phyloP scores from a whole-genome alignment of 2,329 filamentous ascomycete genomes.

The Fusarium sp. region DNA sequence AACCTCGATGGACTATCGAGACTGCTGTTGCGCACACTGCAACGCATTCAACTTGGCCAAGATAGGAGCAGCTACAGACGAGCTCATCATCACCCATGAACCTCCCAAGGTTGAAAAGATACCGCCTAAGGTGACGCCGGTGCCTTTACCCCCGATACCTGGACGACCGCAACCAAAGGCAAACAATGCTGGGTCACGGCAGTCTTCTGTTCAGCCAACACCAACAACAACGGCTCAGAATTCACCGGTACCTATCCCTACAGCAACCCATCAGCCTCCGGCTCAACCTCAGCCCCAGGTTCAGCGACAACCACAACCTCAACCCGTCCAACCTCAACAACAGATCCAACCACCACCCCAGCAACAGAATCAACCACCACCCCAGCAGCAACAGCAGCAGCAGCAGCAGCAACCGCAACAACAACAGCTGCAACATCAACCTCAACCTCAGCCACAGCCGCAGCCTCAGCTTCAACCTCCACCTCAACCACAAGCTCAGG shows the following conservation, averaged over 20 bases:
- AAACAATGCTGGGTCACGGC: constrained; percentile 33
- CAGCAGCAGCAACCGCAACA: neutral
- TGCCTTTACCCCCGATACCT: constrained; percentile 49
- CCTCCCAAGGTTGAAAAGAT: constrained; percentile 40
- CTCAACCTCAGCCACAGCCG: constrained; percentile 17
- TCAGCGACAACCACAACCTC: constrained; percentile 12
- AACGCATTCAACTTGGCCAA: constrained; percentile 47
- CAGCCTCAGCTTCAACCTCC: constrained; percentile 21
- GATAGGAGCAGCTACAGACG: constrained; percentile 39
- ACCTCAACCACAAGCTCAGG: constrained; percentile 20
- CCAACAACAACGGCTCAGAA: constrained; percentile 32
- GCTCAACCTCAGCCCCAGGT: constrained; percentile 18
- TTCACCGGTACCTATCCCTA: constrained; percentile 24
- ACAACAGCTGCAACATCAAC: constrained; percentile 18
- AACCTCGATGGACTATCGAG: constrained; percentile 55
- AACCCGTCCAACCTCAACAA: constrained; percentile 26
- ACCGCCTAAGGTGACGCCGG: constrained; percentile 48
- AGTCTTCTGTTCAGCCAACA: constrained; percentile 44
- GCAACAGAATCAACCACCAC: constrained; percentile 14
- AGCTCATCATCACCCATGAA: constrained; percentile 39
- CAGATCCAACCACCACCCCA: neutral
- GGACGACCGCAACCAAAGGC: constrained; percentile 48
- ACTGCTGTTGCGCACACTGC: constrained; percentile 62
- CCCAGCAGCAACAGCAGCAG: constrained; percentile 25
- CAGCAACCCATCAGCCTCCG: neutral